Percentiles rank a stretch among this genome's conserved stretches.
Evolutionary conservation across 2,329 filamentous ascomycete species (phyloP).

Genomic region (Paracoccidioides lutzii): DNA sequence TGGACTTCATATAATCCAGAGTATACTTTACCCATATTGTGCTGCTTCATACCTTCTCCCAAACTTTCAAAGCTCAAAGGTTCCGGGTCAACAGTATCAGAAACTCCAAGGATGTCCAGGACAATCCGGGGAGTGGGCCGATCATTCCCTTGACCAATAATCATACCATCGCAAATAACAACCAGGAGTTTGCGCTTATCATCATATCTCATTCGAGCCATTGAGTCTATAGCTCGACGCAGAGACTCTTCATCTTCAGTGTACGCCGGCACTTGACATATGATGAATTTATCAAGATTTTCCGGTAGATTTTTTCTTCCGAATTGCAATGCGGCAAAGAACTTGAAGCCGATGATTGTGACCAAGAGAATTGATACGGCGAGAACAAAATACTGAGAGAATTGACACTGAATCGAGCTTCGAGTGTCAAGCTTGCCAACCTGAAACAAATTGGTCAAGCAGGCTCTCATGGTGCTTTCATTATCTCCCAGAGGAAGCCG

Average conservation of each 20-base stretch:
- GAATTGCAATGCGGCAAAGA: conserved; percentile 91
- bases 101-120: conserved; percentile 89
- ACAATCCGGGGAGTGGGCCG: conserved; percentile 90
- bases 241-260: conserved; percentile 97
- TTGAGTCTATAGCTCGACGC: conserved; percentile 91
- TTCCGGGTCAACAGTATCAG: conserved; percentile 86
- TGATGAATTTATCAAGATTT: conserved; percentile 95
- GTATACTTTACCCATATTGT: conserved; percentile 99
- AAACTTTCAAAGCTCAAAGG: conserved; percentile 93
- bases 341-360: conserved; percentile 83
- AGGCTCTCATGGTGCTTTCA: conserved; percentile 57
- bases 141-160: conserved; percentile 97
- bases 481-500: conserved; percentile 44
- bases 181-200: conserved; percentile 95
- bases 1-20: conserved; percentile 96
- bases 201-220: conserved; percentile 89
- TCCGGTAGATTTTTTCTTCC: conserved; percentile 82
- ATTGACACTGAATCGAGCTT: conserved; percentile 71
- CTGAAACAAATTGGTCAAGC: conserved; percentile 89
- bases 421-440: conserved; percentile 84
- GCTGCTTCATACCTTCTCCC: conserved; percentile 89
- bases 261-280: conserved; percentile 94
- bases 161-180: conserved; percentile 95
- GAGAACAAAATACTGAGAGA: conserved; percentile 79
- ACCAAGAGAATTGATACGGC: conserved; percentile 70